Conservation (phyloP, 805 yeast genomes). For the Hanseniaspora singularis region DNA sequence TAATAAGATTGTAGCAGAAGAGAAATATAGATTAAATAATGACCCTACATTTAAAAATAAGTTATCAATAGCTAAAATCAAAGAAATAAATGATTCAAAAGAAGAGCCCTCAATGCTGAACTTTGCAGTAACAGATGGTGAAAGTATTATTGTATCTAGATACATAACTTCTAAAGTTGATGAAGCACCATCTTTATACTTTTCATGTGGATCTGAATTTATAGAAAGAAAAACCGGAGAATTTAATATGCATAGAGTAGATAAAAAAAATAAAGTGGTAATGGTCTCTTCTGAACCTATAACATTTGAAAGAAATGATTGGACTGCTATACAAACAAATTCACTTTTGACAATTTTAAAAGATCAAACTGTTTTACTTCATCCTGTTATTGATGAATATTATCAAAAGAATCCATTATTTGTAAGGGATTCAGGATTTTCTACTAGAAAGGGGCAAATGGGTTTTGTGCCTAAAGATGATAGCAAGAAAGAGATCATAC, state of each 20-base stretch:
- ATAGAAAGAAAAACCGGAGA: constrained; percentile 84
- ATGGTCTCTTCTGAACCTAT: constrained; percentile 95
- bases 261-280: constrained; percentile 86
- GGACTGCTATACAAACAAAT: constrained; percentile 95
- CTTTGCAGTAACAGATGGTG: constrained; percentile 92
- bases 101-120: constrained; percentile 75
- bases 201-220: constrained; percentile 85
- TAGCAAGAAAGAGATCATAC: not conserved
- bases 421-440: constrained; percentile 65
- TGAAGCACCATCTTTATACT: constrained; percentile 93
- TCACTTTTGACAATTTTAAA: constrained; percentile 61
- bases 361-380: constrained; percentile 75
- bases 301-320: constrained; percentile 91
- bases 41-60: constrained; percentile 4
- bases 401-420: constrained; percentile 60
- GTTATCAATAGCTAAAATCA: not conserved
- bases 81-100: constrained; percentile 18
- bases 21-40: constrained; percentile 21
- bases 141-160: constrained; percentile 70
- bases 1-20: constrained; percentile 21
- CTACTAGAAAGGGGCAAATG: constrained; percentile 84
- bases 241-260: constrained; percentile 85
- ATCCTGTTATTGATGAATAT: constrained; percentile 84
- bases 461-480: constrained; percentile 60
- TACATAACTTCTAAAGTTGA: constrained; percentile 81